Conservation (phyloP, 495 filamentous ascomycete genomes). For the Penicillium steckii region DNA sequence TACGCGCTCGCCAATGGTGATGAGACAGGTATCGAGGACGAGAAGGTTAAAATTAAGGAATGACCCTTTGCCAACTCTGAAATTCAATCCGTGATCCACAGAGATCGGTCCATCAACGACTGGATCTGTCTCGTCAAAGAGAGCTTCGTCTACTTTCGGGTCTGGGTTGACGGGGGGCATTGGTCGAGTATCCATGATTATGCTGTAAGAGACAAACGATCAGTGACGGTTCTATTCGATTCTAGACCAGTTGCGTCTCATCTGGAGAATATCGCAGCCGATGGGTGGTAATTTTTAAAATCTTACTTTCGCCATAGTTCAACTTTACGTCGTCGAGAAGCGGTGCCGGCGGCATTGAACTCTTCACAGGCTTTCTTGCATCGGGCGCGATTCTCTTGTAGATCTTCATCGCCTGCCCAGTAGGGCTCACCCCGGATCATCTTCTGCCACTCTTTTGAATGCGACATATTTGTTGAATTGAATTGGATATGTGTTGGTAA, state of each 20-base stretch:
- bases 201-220: slow-evolving; percentile 32
- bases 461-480: slow-evolving; percentile 15
- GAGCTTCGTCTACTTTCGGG: slow-evolving; percentile 54
- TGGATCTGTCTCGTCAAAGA: slow-evolving; percentile 56
- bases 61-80: slow-evolving; percentile 61
- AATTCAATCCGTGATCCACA: slow-evolving; percentile 73
- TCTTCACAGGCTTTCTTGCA: slow-evolving; percentile 56
- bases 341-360: slow-evolving; percentile 59
- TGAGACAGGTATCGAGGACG: slow-evolving; percentile 73
- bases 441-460: slow-evolving; percentile 37
- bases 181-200: slow-evolving; percentile 57
- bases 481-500: neutral
- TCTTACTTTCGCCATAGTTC: slow-evolving; percentile 71
- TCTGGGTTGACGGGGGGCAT: slow-evolving; percentile 53
- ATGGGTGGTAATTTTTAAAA: neutral
- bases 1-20: slow-evolving; percentile 74
- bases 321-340: slow-evolving; percentile 52
- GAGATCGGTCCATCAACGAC: slow-evolving; percentile 67
- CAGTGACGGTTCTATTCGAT: no score
- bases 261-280: no score
- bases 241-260: no score
- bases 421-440: slow-evolving; percentile 42
- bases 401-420: slow-evolving; percentile 51
- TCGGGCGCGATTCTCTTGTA: slow-evolving; percentile 53
- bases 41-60: slow-evolving; percentile 74